These are phyloP conservation scores for Spathaspora passalidarum DNA, from an alignment of 805 yeast genomes.

Conservation along the genomic window DNA sequence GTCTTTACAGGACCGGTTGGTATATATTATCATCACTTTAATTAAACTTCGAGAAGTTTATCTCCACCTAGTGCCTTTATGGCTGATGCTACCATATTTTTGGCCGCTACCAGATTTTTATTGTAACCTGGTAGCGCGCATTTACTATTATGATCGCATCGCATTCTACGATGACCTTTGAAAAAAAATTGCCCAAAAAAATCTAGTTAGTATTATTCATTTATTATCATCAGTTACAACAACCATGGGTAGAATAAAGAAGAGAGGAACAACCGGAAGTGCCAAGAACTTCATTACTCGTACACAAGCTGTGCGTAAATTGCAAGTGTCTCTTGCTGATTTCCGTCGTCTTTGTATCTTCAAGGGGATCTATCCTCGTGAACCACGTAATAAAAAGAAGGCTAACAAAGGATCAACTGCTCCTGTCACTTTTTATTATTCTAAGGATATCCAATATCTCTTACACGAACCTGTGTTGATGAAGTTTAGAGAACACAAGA, in stretches of 20 bases:
- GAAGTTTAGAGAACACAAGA: conserved; percentile 93
- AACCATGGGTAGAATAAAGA: conserved; percentile 64
- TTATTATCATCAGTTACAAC: not conserved
- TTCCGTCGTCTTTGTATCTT: conserved; percentile 96
- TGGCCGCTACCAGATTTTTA: too few relatives aligned
- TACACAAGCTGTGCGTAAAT: conserved; percentile 87
- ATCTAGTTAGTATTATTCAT: not conserved
- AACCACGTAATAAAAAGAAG: conserved; percentile 91
- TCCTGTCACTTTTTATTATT: conserved; percentile 89
- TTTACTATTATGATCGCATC: not conserved
- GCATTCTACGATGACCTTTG: not conserved
- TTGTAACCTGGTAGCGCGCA: not conserved
- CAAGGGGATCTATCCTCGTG: conserved; percentile 97
- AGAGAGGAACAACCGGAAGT: conserved; percentile 81
- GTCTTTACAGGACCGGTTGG: too few relatives aligned
- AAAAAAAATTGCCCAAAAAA: not conserved
- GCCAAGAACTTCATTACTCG: conserved; percentile 92
- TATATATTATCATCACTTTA: too few relatives aligned
- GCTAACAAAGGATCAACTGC: conserved; percentile 98
- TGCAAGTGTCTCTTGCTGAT: conserved; percentile 93
- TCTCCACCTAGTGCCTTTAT: too few relatives aligned
- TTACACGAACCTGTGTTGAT: conserved; percentile 91
- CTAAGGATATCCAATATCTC: conserved; percentile 91
- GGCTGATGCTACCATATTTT: not conserved
- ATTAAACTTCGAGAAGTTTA: not conserved